Conservation (phyloP, 1,284 basidiomycete species). For the Ganoderma meredithae region DNA sequence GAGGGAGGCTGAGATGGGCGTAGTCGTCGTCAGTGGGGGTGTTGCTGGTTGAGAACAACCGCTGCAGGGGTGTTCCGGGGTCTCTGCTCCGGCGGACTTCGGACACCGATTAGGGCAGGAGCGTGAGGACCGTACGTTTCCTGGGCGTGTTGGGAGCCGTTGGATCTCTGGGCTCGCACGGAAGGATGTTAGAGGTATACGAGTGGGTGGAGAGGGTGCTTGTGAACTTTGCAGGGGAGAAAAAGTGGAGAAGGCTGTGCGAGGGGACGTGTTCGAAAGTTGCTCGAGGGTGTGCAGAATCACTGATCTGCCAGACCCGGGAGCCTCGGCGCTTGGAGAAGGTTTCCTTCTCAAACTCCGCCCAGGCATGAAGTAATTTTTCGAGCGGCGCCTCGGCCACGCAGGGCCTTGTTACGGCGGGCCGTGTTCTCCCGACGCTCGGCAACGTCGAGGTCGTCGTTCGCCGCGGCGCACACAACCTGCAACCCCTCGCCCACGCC, state of each 20-base stretch:
- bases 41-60: slow-evolving; percentile 31
- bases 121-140: neutral
- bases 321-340: slow-evolving; percentile 10
- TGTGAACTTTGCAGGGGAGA: neutral
- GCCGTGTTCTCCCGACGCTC: neutral
- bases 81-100: slow-evolving; percentile 36
- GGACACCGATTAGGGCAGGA: slow-evolving; percentile 32
- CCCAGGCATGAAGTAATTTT: slow-evolving; percentile 5
- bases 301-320: slow-evolving; percentile 28
- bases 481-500: neutral
- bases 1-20: slow-evolving; percentile 16
- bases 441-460: neutral
- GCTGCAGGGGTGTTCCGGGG: slow-evolving; percentile 36
- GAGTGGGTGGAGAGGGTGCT: neutral
- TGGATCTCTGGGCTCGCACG: neutral
- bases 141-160: neutral
- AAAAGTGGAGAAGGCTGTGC: slow-evolving; percentile 18
- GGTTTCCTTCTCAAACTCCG: slow-evolving; percentile 1
- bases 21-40: slow-evolving; percentile 25
- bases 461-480: neutral
- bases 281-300: slow-evolving; percentile 21
- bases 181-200: neutral
- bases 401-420: no score
- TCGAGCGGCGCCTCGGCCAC: slow-evolving; percentile 3
- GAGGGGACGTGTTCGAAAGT: slow-evolving; percentile 7